Evolutionary conservation across 1,284 basidiomycete genomes (phyloP), one percentile per base, ranked within the genome.

Genomic region (Trichosporon faecale): DNA sequence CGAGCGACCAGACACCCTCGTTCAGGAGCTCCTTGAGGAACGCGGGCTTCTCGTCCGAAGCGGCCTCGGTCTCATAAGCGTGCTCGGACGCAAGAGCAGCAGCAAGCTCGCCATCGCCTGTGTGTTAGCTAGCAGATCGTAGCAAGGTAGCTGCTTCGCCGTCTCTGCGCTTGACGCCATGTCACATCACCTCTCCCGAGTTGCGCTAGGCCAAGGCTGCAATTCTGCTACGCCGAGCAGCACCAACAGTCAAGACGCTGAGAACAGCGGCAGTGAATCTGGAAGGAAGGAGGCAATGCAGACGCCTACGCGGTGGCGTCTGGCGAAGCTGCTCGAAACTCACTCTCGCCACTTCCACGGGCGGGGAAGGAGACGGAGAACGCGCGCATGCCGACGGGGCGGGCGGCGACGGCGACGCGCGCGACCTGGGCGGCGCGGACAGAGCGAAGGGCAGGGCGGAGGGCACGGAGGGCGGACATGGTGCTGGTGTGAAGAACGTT

Each of bases 11-110:
- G 25, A 91, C 82, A 37, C 91, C 90, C 75, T 89, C 86, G 63
- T 84, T 84, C 81, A 89, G 89, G 87, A 98, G 94, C 29, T 87
- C 83, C 77, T 87, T 87, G 77, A 98, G 81, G 82, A 94, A 96
- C 35, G 91, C 91, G 25, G 94, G 94, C 69, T 84, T 81, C 14
- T 72, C 65, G 60, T 87, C 86, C n/a, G 84, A 83, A n/a, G 86
- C 85, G 37, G 80, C 77, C 78, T 94, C 90, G 71, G 88, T 86
- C 85, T 98, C 95, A 83, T 91, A 97, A 73, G 89, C 86, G 76
- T 96, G 87, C 85, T 98, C 95, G 78, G 94, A 90, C 44, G 87
- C 84, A 31, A 98, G 86, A 75, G 92, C 93, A 79, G 90, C 87
- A 9, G 89, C 85, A 61, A 98, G 88, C 46, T 88, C 83, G 29